A percentile compares a stretch with the other conserved stretches of the same genome.
phyloP scores from a whole-genome alignment of 371 early-diverging fungal species.

The Blastocladiella emersonii region DNA sequence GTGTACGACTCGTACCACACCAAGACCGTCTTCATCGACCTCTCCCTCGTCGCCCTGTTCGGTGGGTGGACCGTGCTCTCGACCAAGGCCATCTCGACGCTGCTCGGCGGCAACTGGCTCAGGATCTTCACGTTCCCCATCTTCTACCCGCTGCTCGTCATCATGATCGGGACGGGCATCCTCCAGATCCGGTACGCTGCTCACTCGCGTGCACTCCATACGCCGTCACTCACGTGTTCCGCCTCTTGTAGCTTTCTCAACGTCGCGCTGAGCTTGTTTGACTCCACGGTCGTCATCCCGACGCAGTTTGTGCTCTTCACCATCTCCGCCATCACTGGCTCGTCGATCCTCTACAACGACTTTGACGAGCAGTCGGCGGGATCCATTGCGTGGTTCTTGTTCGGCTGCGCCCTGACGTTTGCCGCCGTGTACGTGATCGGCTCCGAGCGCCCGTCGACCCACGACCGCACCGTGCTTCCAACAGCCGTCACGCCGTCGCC shows the following conservation, averaged over 20 bases:
- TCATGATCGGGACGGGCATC: conserved; percentile 47
- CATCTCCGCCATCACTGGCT: conserved; percentile 56
- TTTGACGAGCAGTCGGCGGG: conserved; percentile 43
- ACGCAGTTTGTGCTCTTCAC: conserved; percentile 69
- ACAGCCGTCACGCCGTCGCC: no score
- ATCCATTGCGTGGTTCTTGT: conserved; percentile 30
- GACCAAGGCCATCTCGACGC: conserved; percentile 55
- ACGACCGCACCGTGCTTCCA: no score
- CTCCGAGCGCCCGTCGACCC: conserved; percentile 11
- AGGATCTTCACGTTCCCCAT: conserved; percentile 49
- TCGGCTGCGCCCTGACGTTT: conserved; percentile 49
- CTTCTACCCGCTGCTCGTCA: conserved; percentile 44
- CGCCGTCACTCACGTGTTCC: not conserved
- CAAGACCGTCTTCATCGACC: conserved; percentile 36
- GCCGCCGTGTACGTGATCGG: conserved; percentile 57
- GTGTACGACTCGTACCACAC: not conserved
- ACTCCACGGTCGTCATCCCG: conserved; percentile 61
- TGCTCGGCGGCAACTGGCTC: conserved; percentile 44
- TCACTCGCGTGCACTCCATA: no score
- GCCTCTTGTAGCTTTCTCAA: conserved; percentile 32
- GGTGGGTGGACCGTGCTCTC: conserved; percentile 69
- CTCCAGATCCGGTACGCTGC: conserved; percentile 38
- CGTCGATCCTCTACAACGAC: conserved; percentile 53
- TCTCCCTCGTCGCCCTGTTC: conserved; percentile 53
- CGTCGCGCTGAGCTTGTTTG: conserved; percentile 50